Base-by-base conservation (phyloP, 2,329 filamentous ascomycete species). In the Paraphoma chrysanthemicola region DNA sequence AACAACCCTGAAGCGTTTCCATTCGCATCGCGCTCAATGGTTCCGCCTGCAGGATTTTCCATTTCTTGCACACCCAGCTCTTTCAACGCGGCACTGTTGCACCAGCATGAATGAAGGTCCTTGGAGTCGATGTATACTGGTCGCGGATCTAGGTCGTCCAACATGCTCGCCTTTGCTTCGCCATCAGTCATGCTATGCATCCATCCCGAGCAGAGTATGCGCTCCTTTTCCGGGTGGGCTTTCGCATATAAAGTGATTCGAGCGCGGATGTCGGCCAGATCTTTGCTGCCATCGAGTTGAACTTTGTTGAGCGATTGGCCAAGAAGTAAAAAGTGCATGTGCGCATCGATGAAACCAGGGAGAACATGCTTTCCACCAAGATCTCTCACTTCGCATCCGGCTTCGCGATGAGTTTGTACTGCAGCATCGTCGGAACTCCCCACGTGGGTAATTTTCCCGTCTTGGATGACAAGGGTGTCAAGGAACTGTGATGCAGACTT, bases 81-180 rank as follows among this genome's bases (percentile, higher is more conserved):
- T 41, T 72, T 62, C 18, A 86, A 69, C 0, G 82, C 84, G 0
- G 82, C 78, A 17, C 77, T 81, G 68, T 82, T 86, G 68, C 81
- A 83, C 84, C 85, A 87, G 0, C 81, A 80, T 2, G 81, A 83
- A 67, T 86, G 84, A 56, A 86, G 66, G 58, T 86, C 84, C 67
- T 85, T 85, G 4, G 83, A 81, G 57, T 86, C 83, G 56, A 87
- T 80, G 61, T 82, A 82, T 48, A 87, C 82, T 0, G 84, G 83
- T 36, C 83, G 74, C 1, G 79, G 72, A 53, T 83, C 81, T 16
- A 83, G 63, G 63, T 82, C 80, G 64, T 86, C 84, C 7, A 87
- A 71, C 74, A 82, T 80, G 46, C 74, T 79, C 1, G 83, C 78
- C 41, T 82, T 72, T 1, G 83, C 82, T 42, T 79, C 73, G n/a